These are phyloP conservation scores for Phytophthora boehmeriae DNA, from an alignment of 352 stramenopile species.

Conservation along the genomic window DNA sequence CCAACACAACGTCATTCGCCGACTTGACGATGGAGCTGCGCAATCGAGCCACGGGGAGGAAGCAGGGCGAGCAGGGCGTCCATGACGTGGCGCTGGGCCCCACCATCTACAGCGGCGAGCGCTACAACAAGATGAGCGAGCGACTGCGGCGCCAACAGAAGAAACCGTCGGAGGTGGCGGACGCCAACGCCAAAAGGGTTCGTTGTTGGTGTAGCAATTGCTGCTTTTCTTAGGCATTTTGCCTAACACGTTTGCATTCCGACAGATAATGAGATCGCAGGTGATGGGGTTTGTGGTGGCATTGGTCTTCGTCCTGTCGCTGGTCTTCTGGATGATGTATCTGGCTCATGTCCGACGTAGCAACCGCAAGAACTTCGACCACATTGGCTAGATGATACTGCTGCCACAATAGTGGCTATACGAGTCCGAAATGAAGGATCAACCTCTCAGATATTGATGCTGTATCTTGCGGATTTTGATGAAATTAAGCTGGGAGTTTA, in stretches of 20 bases:
- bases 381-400: too few species aligned
- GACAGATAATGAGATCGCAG: constrained; percentile 65
- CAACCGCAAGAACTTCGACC: constrained; percentile 32
- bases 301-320: constrained; percentile 50
- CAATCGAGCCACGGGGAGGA: constrained; percentile 48
- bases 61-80: constrained; percentile 34
- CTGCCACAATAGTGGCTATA: too few species aligned
- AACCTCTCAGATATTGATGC: too few species aligned
- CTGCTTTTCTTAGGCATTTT: too few species aligned
- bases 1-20: neutral
- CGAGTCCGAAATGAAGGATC: too few species aligned
- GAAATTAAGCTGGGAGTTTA: too few species aligned
- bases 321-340: constrained; percentile 69
- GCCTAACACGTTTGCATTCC: constrained; percentile 1
- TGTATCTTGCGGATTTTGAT: too few species aligned
- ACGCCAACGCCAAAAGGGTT: constrained; percentile 46
- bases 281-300: constrained; percentile 66
- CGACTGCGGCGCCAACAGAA: constrained; percentile 77
- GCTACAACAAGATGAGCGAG: constrained; percentile 87
- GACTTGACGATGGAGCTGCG: constrained; percentile 58
- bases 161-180: constrained; percentile 43
- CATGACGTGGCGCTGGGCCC: constrained; percentile 66
- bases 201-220: too few species aligned
- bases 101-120: constrained; percentile 83
- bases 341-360: constrained; percentile 41